Base-by-base conservation (phyloP, 495 filamentous ascomycete genomes). In the Penicillium ucsense region DNA sequence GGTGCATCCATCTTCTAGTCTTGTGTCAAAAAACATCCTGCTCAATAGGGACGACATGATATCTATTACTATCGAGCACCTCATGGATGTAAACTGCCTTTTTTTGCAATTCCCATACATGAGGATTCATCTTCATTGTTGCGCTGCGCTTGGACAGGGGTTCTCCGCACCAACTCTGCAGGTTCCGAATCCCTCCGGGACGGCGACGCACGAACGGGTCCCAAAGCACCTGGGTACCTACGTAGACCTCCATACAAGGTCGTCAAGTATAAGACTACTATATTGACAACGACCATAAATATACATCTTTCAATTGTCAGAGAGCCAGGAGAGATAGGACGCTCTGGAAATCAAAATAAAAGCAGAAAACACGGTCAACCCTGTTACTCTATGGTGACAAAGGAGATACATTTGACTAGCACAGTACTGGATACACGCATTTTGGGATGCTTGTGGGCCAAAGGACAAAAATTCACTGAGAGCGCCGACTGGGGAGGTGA, bases 401-500 rank as follows among this genome's bases (percentile, higher is more conserved):
- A 71, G 55, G 62, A 70, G 57, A 74, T 72, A 67, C 55, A 71
- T 68, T 20, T 64, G 68, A 65, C 68, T 72, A 61, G 68, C 70
- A 74, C 70, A 71, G 66, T 71, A 73, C 65, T 60, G 62, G 61
- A 65, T 72, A 72, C 67, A 73, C 53, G 63, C 60, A 62, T 64
- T 64, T 64, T 70, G 61, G 62, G 54, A 62, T 63, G 60, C 57
- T 60, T 49, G 57, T 51, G 50, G 55, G 30, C 50, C 62, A 63
- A 49, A 60, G 60, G 64, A 72, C 59, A 58, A 64, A 66, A 61
- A 59, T 68, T 56, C 47, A 62, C 51, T 57, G 51, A 50, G 52
- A 45, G 51, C 35, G 42, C 45, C 50, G 43, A 27, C 33, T 45
- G 42, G 48, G 20, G 2, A 45, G 52, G 38, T 49, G 42, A 39